phyloP scores from a whole-genome alignment of 2,329 filamentous ascomycete species.

The Curvularia verruculosa region DNA sequence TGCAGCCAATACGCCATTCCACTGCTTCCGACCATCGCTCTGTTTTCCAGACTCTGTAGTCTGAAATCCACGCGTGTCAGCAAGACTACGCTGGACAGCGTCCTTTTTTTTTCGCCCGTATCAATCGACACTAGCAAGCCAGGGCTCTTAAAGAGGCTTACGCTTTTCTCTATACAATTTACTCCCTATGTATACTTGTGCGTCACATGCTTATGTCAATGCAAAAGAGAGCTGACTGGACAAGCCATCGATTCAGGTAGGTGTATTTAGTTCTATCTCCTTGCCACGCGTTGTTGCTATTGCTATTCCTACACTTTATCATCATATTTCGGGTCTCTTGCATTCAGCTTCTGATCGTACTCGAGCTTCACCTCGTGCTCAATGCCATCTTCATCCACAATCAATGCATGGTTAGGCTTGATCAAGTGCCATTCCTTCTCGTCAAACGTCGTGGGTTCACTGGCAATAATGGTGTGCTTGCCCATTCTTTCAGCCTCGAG shows the following conservation, averaged over 20 bases:
- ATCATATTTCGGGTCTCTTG: constrained; percentile 46
- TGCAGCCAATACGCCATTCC: no score
- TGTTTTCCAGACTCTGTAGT: no score
- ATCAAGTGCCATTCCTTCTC: constrained; percentile 60
- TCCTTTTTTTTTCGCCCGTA: no score
- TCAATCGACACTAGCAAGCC: no score
- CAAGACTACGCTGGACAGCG: no score
- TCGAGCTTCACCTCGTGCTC: constrained; percentile 45
- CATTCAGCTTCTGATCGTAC: constrained; percentile 51
- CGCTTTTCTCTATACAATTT: no score
- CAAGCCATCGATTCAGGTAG: neutral
- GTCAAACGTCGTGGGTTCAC: constrained; percentile 62
- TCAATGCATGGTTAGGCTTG: constrained; percentile 54
- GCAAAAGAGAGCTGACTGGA: neutral
- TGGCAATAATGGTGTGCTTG: constrained; percentile 60
- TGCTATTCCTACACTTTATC: neutral
- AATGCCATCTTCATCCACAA: constrained; percentile 51
- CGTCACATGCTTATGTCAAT: no score
- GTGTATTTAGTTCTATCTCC: neutral
- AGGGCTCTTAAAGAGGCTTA: no score
- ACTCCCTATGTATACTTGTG: no score
- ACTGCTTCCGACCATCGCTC: no score
- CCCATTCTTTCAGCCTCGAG: constrained; percentile 53
- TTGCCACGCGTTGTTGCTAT: neutral
- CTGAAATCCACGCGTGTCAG: no score